phyloP scores from a whole-genome alignment of 2,329 filamentous ascomycete species.

The Pezicula rhizophila region DNA sequence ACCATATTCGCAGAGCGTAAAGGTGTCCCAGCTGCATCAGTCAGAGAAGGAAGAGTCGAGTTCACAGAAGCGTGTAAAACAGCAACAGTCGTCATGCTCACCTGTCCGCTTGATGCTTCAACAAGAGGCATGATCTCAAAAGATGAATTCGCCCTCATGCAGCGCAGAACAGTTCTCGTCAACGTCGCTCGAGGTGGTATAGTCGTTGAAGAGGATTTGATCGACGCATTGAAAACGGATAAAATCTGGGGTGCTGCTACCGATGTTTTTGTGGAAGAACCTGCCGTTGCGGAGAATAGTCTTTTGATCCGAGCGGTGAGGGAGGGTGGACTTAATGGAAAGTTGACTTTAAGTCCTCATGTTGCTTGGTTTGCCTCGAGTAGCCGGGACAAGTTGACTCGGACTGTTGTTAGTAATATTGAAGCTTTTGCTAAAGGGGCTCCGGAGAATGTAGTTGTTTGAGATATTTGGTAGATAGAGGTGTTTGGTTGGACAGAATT shows the following conservation, averaged over 20 bases:
- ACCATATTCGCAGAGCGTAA: slow-evolving; percentile 19
- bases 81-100: slow-evolving; percentile 17
- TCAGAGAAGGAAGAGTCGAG: slow-evolving; percentile 10
- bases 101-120: slow-evolving; percentile 14
- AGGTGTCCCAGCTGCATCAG: not conserved
- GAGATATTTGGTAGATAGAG: not conserved
- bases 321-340: slow-evolving; percentile 32
- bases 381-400: slow-evolving; percentile 39
- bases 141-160: slow-evolving; percentile 18
- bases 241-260: slow-evolving; percentile 24
- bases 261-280: slow-evolving; percentile 28
- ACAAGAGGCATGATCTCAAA: slow-evolving; percentile 21
- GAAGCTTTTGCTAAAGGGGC: slow-evolving; percentile 36
- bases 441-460: slow-evolving; percentile 12
- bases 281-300: slow-evolving; percentile 33
- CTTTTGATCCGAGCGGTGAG: slow-evolving; percentile 14
- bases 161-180: slow-evolving; percentile 16
- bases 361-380: slow-evolving; percentile 45
- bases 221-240: slow-evolving; percentile 20
- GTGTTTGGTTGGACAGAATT: not conserved
- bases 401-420: slow-evolving; percentile 38
- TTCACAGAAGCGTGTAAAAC: slow-evolving; percentile 13
- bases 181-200: slow-evolving; percentile 28
- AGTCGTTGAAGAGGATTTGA: slow-evolving; percentile 24
- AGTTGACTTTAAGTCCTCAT: slow-evolving; percentile 46